Base-by-base conservation (phyloP, 306 rosid genomes). In the Ochetophila trinervis region DNA sequence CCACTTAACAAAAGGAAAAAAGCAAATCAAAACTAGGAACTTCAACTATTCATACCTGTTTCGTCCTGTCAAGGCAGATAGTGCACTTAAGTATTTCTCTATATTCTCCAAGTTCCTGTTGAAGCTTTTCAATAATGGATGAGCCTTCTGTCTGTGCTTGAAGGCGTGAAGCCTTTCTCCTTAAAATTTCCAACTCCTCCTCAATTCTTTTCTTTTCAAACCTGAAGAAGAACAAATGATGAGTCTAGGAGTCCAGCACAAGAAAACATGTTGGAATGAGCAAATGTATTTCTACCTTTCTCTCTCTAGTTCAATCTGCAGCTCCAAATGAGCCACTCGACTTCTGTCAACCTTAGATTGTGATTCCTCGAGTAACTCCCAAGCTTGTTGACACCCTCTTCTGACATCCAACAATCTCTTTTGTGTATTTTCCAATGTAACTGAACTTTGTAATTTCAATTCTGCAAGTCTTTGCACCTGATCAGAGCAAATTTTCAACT, bases 21-120 rank as follows among this genome's bases (percentile, higher is more conserved):
- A n/a, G 15, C 21, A 35, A 47, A 40, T 35, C 0, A 21, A 36
- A 37, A 53, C 42, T 36, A 53, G 24, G 2, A 18, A 42, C 21
- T 14, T 36, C 54, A n/a, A 22, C 30, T 21, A 22, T 36, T n/a
- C 15, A 52, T 78, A 94, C 99, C 99, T 90, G 84, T 81, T 94
- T 94, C 62, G 86, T 79, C 78, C 95, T 84, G 57, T 88, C 88
- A 24, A 74, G 84, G 80, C 99, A 94, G 78, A 94, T 83, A 74
- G 79, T 81, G 84, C 99, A 94, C 71, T 94, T 94, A 45, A 94
- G 76, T 78, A 94, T 90, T 67, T 88, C 89, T 70, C 77, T 82
- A 69, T 86, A 94, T 61, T 94, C 99, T 74, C 82, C 79, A 57
- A 90, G 90, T 72, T 94, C 99, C 77, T 81, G 85, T 50, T 85